Conservation (phyloP, 1,284 basidiomycete species). For the Rhodotorula sp. region DNA sequence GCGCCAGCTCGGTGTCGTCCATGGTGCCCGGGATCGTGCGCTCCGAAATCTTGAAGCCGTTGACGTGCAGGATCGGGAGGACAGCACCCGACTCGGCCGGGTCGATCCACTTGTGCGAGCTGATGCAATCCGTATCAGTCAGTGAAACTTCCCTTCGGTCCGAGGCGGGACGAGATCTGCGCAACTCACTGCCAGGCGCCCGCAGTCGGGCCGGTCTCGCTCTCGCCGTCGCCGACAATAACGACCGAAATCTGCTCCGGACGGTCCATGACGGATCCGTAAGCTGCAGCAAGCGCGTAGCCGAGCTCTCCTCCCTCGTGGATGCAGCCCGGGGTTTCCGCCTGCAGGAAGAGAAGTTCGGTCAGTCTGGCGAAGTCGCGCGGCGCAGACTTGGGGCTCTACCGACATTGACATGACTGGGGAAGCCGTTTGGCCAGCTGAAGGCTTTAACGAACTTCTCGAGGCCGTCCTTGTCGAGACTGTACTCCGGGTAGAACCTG, state of each 20-base stretch:
- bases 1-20: constrained; percentile 74
- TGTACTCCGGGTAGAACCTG: constrained; percentile 68
- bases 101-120: constrained; percentile 76
- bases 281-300: constrained; percentile 71
- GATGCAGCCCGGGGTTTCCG: constrained; percentile 78
- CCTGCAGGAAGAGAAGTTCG: constrained; percentile 42
- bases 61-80: constrained; percentile 75
- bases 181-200: constrained; percentile 50
- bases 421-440: constrained; percentile 55
- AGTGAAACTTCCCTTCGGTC: not conserved
- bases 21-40: constrained; percentile 84
- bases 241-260: constrained; percentile 75
- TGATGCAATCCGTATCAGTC: not conserved
- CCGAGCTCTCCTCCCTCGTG: constrained; percentile 87
- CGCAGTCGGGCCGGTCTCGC: constrained; percentile 80
- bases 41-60: constrained; percentile 79
- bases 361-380: not conserved
- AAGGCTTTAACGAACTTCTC: constrained; percentile 62
- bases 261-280: constrained; percentile 72
- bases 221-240: constrained; percentile 82
- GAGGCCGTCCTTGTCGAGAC: constrained; percentile 61
- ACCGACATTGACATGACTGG: constrained; percentile 53
- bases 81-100: constrained; percentile 87
- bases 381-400: not conserved
- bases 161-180: not conserved